These are phyloP conservation scores for Juncus effusus DNA, from an alignment of 176 grass and related monocot genomes.

Conservation along the genomic window DNA sequence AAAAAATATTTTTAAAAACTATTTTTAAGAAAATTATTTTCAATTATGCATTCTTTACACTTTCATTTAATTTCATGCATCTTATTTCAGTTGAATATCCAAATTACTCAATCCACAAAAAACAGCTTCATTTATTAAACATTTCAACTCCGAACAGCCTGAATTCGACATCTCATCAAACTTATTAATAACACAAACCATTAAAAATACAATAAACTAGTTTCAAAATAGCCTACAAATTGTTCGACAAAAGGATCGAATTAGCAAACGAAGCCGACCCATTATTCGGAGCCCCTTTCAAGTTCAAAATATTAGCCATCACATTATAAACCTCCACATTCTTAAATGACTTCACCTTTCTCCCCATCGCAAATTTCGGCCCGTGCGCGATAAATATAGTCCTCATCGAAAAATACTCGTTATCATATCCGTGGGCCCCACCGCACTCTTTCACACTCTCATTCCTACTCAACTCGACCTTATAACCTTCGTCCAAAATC, in stretches of 20 bases:
- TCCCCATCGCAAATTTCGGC: conserved; percentile 53
- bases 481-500: conserved; percentile 71
- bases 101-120: no score
- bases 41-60: no score
- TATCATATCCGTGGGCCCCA: conserved; percentile 84
- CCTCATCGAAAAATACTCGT: conserved; percentile 96
- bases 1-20: no score
- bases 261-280: conserved; percentile 61
- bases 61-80: no score
- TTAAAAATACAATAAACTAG: no score
- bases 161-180: no score
- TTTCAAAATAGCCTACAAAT: no score
- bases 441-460: conserved; percentile 53
- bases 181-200: no score
- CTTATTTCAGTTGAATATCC: no score
- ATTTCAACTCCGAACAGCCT: no score
- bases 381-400: conserved; percentile 68
- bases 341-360: conserved; percentile 67
- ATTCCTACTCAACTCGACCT: conserved; percentile 45
- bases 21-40: no score
- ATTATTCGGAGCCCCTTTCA: conserved; percentile 73
- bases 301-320: conserved; percentile 54
- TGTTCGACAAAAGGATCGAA: conserved; percentile 36
- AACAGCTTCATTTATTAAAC: no score
- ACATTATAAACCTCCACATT: conserved; percentile 88